Percentiles rank a stretch among this genome's conserved stretches.
phyloP scores from a whole-genome alignment of 2,329 filamentous ascomycete genomes.

The Scleromitrula shiraiana region DNA sequence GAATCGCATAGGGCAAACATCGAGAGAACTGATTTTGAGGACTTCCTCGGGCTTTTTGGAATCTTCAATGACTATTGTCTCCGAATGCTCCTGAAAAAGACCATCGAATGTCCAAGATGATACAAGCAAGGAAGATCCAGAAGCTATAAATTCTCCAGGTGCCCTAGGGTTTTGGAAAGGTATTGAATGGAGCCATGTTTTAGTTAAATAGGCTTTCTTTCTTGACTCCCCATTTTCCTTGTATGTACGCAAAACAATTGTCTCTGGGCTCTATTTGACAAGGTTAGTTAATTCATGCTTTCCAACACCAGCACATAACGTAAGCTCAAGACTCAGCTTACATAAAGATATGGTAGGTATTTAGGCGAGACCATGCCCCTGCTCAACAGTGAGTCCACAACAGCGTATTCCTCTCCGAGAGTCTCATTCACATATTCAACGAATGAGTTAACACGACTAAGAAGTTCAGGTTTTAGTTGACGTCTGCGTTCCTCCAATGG shows the following conservation, averaged over 20 bases:
- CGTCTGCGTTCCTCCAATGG: constrained; percentile 7
- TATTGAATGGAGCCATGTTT: constrained; percentile 4
- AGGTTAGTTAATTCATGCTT: not conserved
- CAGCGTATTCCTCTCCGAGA: constrained; percentile 7
- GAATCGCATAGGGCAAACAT: constrained; percentile 2
- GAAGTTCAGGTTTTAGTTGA: constrained; percentile 7
- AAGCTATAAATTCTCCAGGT: not conserved
- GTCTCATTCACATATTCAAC: constrained; percentile 9
- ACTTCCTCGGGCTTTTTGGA: constrained; percentile 2
- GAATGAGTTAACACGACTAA: constrained; percentile 7
- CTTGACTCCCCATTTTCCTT: not conserved
- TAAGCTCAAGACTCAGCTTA: not conserved
- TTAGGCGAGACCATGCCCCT: constrained; percentile 4
- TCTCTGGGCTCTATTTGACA: constrained; percentile 2
- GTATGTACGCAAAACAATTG: constrained; percentile 1
- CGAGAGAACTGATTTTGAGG: constrained; percentile 4
- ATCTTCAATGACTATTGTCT: constrained; percentile 3
- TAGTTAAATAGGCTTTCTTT: constrained; percentile 3
- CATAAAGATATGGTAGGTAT: constrained; percentile 5
- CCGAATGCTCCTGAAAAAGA: not conserved
- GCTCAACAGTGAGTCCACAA: constrained; percentile 2
- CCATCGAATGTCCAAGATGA: constrained; percentile 10
- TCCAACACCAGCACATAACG: not conserved
- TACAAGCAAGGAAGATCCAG: not conserved
- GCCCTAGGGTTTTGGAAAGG: not conserved